Evolutionary conservation across 148 eudicot genomes (phyloP).

Genomic region (Fagopyrum homotropicum): DNA sequence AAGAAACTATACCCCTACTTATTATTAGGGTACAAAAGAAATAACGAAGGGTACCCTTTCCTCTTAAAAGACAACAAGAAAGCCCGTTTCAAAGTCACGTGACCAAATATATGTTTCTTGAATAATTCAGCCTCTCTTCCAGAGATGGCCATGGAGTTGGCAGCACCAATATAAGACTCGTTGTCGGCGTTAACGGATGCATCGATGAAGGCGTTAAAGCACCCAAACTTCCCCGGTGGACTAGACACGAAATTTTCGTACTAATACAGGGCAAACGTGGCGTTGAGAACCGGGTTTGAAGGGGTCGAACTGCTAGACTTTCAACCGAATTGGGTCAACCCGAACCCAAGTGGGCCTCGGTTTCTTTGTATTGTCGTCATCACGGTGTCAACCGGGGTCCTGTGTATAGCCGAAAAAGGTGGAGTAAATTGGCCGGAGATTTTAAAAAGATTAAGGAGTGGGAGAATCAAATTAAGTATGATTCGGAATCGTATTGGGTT

Average conservation of each 20-base stretch:
- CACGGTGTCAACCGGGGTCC: slow-evolving; percentile 89
- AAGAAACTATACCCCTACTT: too few species aligned
- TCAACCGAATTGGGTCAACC: slow-evolving; percentile 26
- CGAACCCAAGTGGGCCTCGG: slow-evolving; percentile 89
- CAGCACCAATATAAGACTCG: too few species aligned
- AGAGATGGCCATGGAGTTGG: too few species aligned
- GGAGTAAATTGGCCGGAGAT: slow-evolving; percentile 90
- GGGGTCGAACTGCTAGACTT: slow-evolving; percentile 36
- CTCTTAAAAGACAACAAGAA: too few species aligned
- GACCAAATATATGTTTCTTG: too few species aligned
- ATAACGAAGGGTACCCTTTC: too few species aligned
- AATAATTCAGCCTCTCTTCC: too few species aligned
- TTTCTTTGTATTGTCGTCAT: slow-evolving; percentile 63
- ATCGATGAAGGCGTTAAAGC: slow-evolving; percentile 33
- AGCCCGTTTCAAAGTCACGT: too few species aligned
- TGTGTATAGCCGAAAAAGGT: slow-evolving; percentile 83
- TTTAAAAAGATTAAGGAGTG: slow-evolving; percentile 90
- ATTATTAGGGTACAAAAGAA: too few species aligned
- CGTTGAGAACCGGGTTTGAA: slow-evolving; percentile 63
- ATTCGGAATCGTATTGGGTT: slow-evolving; percentile 70
- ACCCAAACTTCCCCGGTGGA: slow-evolving; percentile 76
- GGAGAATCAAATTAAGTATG: slow-evolving; percentile 45
- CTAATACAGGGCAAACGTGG: slow-evolving; percentile 76
- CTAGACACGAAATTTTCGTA: slow-evolving; percentile 72
- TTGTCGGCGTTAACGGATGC: neutral